These are phyloP conservation scores for Senna siamea DNA, from an alignment of 306 rosid species.

Conservation along the genomic window DNA sequence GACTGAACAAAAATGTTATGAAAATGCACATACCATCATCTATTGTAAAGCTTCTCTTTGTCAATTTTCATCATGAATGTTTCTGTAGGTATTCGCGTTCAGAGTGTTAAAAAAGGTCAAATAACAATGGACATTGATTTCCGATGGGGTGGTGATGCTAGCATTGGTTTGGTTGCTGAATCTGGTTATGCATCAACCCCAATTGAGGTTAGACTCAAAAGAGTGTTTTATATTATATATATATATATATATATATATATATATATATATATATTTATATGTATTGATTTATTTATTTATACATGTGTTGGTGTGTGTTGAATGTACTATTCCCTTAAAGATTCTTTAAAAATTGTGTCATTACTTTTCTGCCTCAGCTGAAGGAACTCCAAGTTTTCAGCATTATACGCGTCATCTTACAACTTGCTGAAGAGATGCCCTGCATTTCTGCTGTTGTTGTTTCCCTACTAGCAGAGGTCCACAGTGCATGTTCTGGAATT, in stretches of 20 bases:
- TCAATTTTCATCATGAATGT: conserved; percentile 16
- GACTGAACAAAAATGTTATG: neutral
- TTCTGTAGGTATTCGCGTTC: conserved; percentile 84
- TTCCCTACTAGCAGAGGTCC: conserved; percentile 92
- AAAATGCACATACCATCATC: neutral
- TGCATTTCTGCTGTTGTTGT: conserved; percentile 97
- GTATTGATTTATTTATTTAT: neutral
- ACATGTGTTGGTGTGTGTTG: neutral
- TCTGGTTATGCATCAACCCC: conserved; percentile 94
- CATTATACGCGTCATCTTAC: conserved; percentile 87
- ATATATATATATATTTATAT: neutral
- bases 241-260: no score
- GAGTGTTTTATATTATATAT: conserved; percentile 1
- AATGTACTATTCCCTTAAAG: conserved; percentile 8
- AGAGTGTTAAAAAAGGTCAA: conserved; percentile 89
- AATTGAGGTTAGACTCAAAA: conserved; percentile 67
- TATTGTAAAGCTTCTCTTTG: conserved; percentile 16
- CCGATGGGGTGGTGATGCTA: conserved; percentile 97
- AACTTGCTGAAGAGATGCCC: conserved; percentile 93
- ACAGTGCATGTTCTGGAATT: neutral
- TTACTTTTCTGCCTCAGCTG: conserved; percentile 60
- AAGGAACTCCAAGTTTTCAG: conserved; percentile 96
- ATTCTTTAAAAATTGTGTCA: neutral
- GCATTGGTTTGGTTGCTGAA: conserved; percentile 82
- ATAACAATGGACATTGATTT: conserved; percentile 95